Evolutionary conservation across 2,329 filamentous ascomycete species (phyloP), one percentile per base, ranked within the genome.

Genomic region (Lecanicillium sp.): DNA sequence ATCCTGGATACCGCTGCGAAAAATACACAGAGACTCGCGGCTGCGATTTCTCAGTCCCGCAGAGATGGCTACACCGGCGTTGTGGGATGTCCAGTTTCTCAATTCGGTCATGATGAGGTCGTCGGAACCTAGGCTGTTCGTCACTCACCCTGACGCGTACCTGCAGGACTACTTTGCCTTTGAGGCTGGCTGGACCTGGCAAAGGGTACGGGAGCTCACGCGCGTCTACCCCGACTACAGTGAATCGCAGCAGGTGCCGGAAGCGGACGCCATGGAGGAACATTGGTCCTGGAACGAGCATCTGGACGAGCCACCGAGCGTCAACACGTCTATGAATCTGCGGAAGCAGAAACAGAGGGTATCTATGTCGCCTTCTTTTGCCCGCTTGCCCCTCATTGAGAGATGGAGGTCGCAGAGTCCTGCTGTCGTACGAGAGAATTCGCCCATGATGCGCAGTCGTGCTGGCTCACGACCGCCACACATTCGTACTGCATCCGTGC

Each of bases 61-160:
- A 1, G 85, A 89, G 55, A 84, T 89, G 77, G 61, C 84, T 28
- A 87, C 81, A 1, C 77, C 83, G 0, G 73, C 79, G 2, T 59
- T 79, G 3, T 90, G 85, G 85, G 77, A 79, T 37, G 75, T 80
- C 3, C 68, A 75, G 9, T 89, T 89, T 45, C 68, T 90, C 19
- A 70, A 71, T 36, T 79, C 81, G 34, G 75, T 88, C 28, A 74
- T 85, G 51, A 89, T 89, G 84, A 78, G 81, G 50, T 72, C 78
- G 20, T 70, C 74, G 9, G 70, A 74, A 45, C 78, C 79, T 44
- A 72, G 84, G 8, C 70, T 90, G 11, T 90, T 84, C 59, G 70
- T 89, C 42, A 90, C 85, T 1, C 81, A 86, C 42, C 75, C 80
- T 4, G 79, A 84, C 47, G 81, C 81, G 2, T 90, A 90, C 47